Conservation (phyloP, 345 rosid genomes). For the Hypericum androsaemum region DNA sequence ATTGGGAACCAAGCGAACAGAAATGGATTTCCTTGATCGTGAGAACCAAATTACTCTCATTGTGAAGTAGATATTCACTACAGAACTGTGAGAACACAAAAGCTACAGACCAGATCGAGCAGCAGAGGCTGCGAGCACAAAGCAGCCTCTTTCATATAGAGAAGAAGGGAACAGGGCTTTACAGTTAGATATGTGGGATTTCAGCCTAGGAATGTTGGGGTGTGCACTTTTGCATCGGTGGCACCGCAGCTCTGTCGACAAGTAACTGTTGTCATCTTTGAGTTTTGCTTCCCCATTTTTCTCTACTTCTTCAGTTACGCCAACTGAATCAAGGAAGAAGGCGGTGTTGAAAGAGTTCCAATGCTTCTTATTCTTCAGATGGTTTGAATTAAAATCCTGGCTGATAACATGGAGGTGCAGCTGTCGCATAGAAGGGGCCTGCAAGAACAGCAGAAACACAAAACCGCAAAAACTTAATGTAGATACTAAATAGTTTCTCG, state of each 20-base stretch:
- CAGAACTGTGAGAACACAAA: no score
- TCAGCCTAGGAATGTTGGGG: slow-evolving; percentile 79
- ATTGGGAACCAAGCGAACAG: no score
- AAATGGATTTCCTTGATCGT: no score
- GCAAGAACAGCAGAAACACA: slow-evolving; percentile 12
- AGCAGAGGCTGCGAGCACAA: slow-evolving; percentile 10
- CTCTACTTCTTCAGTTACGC: slow-evolving; percentile 61
- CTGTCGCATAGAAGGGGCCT: slow-evolving; percentile 73
- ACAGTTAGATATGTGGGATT: slow-evolving; percentile 55
- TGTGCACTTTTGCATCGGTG: slow-evolving; percentile 76
- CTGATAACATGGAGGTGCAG: slow-evolving; percentile 88
- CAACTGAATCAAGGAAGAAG: slow-evolving; percentile 73
- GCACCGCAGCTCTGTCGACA: slow-evolving; percentile 77
- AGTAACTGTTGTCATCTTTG: slow-evolving; percentile 30
- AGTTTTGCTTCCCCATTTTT: slow-evolving; percentile 44
- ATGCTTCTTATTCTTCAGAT: slow-evolving; percentile 80
- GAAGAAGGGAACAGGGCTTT: slow-evolving; percentile 38
- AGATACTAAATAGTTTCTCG: no score
- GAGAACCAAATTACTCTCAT: no score
- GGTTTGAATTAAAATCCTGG: slow-evolving; percentile 77
- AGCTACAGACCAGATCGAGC: no score
- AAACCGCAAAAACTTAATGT: not conserved
- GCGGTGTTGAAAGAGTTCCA: slow-evolving; percentile 83
- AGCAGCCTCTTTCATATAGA: slow-evolving; percentile 36
- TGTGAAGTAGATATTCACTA: no score